Evolutionary conservation across 2,329 filamentous ascomycete genomes (phyloP).

Genomic region (Colletotrichum neosansevieriae): DNA sequence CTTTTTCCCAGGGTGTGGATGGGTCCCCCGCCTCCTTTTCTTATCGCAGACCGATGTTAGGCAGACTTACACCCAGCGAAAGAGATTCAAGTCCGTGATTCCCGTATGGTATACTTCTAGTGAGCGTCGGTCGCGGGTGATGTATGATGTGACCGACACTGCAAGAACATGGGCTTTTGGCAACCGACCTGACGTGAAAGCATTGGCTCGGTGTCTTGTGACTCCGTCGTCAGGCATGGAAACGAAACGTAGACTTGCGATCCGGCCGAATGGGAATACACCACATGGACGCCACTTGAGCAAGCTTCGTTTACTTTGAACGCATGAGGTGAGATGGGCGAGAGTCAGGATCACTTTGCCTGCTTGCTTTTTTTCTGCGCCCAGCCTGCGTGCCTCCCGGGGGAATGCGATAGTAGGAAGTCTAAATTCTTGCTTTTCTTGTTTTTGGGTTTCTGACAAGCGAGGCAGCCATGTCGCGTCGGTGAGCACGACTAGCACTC

Average conservation of each 20-base stretch:
- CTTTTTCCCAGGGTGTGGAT: slow-evolving; percentile 6
- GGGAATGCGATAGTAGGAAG: slow-evolving; percentile 20
- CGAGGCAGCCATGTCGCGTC: not conserved
- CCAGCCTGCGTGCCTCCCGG: slow-evolving; percentile 9
- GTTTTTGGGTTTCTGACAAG: not conserved
- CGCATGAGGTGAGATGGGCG: slow-evolving; percentile 7
- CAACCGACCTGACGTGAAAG: slow-evolving; percentile 15
- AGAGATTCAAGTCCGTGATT: not conserved
- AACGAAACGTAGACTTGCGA: slow-evolving; percentile 15
- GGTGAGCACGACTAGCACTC: slow-evolving; percentile 21
- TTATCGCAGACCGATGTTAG: slow-evolving; percentile 17
- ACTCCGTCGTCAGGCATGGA: slow-evolving; percentile 20
- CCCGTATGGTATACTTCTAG: not conserved
- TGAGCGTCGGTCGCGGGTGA: not conserved
- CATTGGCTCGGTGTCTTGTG: slow-evolving; percentile 24
- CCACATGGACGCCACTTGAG: slow-evolving; percentile 37
- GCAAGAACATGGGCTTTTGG: not conserved
- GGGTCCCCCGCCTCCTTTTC: slow-evolving; percentile 33
- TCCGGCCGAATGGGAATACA: slow-evolving; percentile 39
- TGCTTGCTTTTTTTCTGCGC: slow-evolving; percentile 17
- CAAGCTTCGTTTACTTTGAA: slow-evolving; percentile 6
- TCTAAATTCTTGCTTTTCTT: slow-evolving; percentile 18
- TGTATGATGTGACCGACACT: slow-evolving; percentile 18
- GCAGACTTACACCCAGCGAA: not conserved
- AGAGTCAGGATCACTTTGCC: slow-evolving; percentile 15